Conservation (phyloP, 305 asterid genomes). For the Fraxinus sp. region DNA sequence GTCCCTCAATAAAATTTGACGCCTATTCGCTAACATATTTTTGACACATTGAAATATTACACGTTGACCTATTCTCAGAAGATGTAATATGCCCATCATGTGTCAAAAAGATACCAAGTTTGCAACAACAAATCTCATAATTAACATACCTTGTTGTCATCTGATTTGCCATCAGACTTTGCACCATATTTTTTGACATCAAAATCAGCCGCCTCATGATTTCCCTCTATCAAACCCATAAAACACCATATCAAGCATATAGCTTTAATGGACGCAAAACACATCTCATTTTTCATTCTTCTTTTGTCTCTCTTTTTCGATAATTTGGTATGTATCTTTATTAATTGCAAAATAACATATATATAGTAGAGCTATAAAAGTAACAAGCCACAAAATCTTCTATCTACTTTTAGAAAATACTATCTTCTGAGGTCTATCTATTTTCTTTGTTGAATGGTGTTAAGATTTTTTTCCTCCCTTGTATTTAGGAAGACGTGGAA, state of each 20-base stretch:
- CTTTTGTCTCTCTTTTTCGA: not conserved
- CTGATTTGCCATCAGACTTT: conserved; percentile 29
- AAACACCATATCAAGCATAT: conserved; percentile 8
- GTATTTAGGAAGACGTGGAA: not conserved
- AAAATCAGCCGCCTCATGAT: conserved; percentile 17
- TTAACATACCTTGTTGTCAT: conserved; percentile 21
- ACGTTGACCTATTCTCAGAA: not conserved
- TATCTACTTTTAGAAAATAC: conserved; percentile 11
- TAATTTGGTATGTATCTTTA: not conserved
- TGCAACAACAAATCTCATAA: not conserved
- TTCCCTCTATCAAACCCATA: conserved; percentile 19
- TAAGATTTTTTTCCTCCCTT: not conserved
- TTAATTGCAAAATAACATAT: not conserved
- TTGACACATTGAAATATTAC: not conserved
- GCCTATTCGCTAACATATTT: not conserved
- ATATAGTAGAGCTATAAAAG: not conserved
- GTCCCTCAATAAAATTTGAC: not conserved
- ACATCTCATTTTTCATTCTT: not conserved
- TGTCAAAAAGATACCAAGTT: not conserved
- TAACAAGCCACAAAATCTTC: conserved; percentile 7
- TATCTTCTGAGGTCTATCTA: not conserved
- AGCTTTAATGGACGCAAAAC: not conserved
- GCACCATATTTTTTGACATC: conserved; percentile 26
- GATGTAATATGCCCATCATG: not conserved
- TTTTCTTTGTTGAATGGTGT: not conserved